Base-by-base conservation (phyloP, 176 grass and related monocot species). In the Lolium rigidum region DNA sequence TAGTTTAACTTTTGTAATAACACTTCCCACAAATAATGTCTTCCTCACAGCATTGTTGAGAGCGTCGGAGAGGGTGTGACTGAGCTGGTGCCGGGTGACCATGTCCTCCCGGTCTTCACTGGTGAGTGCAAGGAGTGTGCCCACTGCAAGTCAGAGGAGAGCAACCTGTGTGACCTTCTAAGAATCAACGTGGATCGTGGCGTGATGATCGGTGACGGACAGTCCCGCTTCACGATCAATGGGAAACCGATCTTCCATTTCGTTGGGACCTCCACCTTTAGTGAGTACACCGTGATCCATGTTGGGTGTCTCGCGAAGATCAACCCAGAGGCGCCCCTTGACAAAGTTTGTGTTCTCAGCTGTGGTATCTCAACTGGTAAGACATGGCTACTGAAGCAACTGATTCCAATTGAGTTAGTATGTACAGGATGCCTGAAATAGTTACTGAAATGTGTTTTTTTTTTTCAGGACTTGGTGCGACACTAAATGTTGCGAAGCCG, bases 191-290 rank as follows among this genome's bases (percentile, higher is more conserved):
- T 43, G 41, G 41, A 43, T 43, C 41, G 41, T 43, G 41, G 41
- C 41, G 41, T 43, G 41, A 43, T 43, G 41, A 43, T 43, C 41
- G 41, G 41, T 6, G 41, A 43, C 7, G 41, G 41, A 43, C 41
- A 43, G 41, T 43, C 41, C 41, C 41, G 41, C 6, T 43, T 43
- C 41, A 43, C 41, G 1, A 43, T 43, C 75, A 61, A 85, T 0
- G 94, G 92, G 3, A 87, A 97, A 46, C 92, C 94, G 0, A 94
- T 97, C 7, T 97, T 90, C 84, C 94, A 97, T 51, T 97, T 97
- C 16, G 89, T 97, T 0, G 94, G 92, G 4, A 94, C 92, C 0
- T 94, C 94, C 79, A 97, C 94, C 2, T 97, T 97, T 79, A 97
- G 92, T 43, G 41, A 43, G 41, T 43, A 43, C 41, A 43, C 41